A percentile compares a stretch with the other conserved stretches of the same genome.
phyloP scores from a whole-genome alignment of 441 rosid genomes.

The Populus tomentosa region DNA sequence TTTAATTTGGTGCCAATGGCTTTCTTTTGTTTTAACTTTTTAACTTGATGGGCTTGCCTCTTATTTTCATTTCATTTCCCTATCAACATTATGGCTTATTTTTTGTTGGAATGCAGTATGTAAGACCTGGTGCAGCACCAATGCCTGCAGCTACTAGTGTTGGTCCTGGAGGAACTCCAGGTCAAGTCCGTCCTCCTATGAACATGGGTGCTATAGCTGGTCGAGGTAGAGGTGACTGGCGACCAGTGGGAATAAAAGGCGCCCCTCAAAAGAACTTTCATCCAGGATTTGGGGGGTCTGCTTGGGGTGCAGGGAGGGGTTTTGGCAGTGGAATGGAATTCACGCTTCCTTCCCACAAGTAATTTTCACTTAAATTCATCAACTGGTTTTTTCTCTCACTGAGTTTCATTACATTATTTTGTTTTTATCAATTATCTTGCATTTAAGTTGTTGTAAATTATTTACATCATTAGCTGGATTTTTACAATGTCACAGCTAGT shows the following conservation, averaged over 20 bases:
- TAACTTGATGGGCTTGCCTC: background rate
- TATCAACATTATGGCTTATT: slow-evolving; percentile 15
- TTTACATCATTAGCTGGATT: slow-evolving; percentile 1
- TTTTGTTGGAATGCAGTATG: slow-evolving; percentile 70
- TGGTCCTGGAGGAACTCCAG: slow-evolving; percentile 53
- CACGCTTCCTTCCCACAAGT: slow-evolving; percentile 99
- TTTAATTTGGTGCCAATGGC: background rate
- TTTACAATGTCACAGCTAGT: background rate
- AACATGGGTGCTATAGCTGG: slow-evolving; percentile 60
- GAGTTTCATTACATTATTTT: background rate
- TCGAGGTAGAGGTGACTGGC: slow-evolving; percentile 98
- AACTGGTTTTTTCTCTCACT: slow-evolving; percentile 1
- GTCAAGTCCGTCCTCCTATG: slow-evolving; percentile 75
- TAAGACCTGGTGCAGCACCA: slow-evolving; percentile 90
- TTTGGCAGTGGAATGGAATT: slow-evolving; percentile 76
- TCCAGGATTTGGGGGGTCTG: slow-evolving; percentile 56
- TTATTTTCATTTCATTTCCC: slow-evolving; percentile 11
- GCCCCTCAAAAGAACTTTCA: slow-evolving; percentile 74
- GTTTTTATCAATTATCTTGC: background rate
- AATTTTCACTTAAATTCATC: slow-evolving; percentile 26
- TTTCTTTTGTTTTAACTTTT: background rate
- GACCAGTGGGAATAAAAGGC: slow-evolving; percentile 67
- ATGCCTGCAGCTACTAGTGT: slow-evolving; percentile 55
- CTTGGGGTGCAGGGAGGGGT: slow-evolving; percentile 79
- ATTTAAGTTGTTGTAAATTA: background rate